phyloP scores from a whole-genome alignment of 805 yeast species.

The Schwanniomyces sp. region DNA sequence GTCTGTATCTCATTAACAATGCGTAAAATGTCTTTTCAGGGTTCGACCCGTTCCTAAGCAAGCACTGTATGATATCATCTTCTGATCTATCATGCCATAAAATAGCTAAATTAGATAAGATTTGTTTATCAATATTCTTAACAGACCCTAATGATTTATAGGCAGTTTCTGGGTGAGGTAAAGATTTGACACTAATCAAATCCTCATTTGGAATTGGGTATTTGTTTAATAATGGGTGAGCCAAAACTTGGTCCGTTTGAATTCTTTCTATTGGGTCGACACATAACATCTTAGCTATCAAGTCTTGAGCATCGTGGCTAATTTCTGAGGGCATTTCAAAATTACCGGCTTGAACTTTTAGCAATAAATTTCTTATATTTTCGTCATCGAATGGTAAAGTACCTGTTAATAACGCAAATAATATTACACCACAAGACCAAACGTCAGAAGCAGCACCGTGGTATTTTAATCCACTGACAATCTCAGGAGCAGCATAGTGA shows the following conservation, averaged over 20 bases:
- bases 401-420: conserved; percentile 92
- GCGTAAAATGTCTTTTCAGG: conserved; percentile 50
- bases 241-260: conserved; percentile 69
- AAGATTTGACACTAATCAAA: conserved; percentile 42
- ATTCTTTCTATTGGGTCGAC: conserved; percentile 84
- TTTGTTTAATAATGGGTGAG: conserved; percentile 72
- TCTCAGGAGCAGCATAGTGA: conserved; percentile 97
- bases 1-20: conserved; percentile 44
- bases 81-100: conserved; percentile 57
- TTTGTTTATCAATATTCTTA: conserved; percentile 51
- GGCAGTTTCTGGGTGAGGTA: conserved; percentile 59
- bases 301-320: conserved; percentile 82
- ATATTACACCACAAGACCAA: conserved; percentile 97
- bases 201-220: conserved; percentile 50
- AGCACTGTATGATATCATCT: conserved; percentile 36
- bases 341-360: conserved; percentile 89
- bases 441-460: conserved; percentile 97
- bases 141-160: conserved; percentile 48
- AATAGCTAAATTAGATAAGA: conserved; percentile 53
- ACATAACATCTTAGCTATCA: conserved; percentile 74
- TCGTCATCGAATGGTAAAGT: conserved; percentile 97
- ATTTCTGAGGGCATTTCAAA: conserved; percentile 80
- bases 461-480: conserved; percentile 90
- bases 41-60: conserved; percentile 38
- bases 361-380: conserved; percentile 78